Evolutionary conservation across 371 early-diverging fungal species (phyloP), one percentile per base, ranked within the genome.

Genomic region (Fennellomyces sp.): DNA sequence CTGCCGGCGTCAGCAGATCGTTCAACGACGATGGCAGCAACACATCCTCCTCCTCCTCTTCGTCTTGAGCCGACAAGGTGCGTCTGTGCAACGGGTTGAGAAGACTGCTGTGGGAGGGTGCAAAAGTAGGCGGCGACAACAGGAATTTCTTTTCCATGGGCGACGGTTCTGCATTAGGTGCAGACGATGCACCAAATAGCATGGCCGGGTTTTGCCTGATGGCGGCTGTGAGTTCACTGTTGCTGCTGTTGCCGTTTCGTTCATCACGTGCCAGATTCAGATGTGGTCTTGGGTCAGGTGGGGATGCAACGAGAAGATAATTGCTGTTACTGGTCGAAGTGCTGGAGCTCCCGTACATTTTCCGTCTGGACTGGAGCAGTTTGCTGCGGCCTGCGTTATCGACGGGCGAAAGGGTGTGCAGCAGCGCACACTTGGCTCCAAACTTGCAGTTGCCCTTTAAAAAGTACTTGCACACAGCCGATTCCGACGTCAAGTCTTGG

Each of bases 401-500:
- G 7, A 69, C 45, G 13, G 68, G 63, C 39, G 68, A 63, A 59
- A 68, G 49, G 13, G 74, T 67, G 56, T 92, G 91, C 8, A 84
- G 71, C 33, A 92, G 71, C 1, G 92, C 91, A 53, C 92, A 92
- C 57, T 87, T 89, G 68, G 72, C 82, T 26, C 90, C 92, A 78
- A 89, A 92, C 58, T 88, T 89, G 79, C 92, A 92, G 53, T 86
- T 90, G 41, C 92, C 91, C 73, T 92, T 92, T 33, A 86, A 52
- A 63, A 81, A 90, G 66, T 91, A 91, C 65, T 88, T 88, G 85
- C 92, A 92, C 19, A 88, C 80, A 35, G 78, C 67, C 36, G 78
- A 77, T 38, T 84, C 86, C 8, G 85, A 75, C 50, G 76, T 68
- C n/a, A 82, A 62, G 54, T 84, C 87, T 60, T 78, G 70, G 49